Base-by-base conservation (phyloP, 2,329 filamentous ascomycete species). In the Tolypocladium nubicola region DNA sequence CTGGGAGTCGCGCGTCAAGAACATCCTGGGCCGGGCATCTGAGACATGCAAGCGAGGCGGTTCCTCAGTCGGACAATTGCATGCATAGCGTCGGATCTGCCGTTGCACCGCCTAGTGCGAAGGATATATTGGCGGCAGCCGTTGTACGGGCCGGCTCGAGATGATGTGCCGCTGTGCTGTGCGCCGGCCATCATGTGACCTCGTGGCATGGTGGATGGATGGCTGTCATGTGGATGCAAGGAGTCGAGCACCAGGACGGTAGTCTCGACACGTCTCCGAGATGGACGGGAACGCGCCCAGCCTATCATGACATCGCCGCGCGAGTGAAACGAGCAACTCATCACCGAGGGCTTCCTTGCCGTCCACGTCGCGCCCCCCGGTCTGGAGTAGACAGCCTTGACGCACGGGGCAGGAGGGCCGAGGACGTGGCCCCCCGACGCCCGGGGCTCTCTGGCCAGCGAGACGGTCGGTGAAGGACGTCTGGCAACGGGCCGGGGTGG, bases 51-150 rank as follows among this genome's bases (percentile, higher is more conserved):
- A 41, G 39, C 23, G 30, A 35, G 40, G 19, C 38, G 47, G 40
- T n/a, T 39, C 50, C 33, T 49, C 40, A 45, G 45, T 49, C 56
- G 56, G 56, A 53, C 50, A 53, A 49, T 57, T 57, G 40, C 50
- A 13, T 45, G 49, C 50, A 54, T 47, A 16, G 19, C 37, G n/a
- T 40, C 47, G 45, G 45, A 56, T 56, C 52, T 53, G 49, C 30
- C 49, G 50, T 57, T 21, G 56, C 56, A 57, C 56, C 41, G 56
- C 50, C 50, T 30, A 21, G 30, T 4, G 33, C 30, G 3, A 30
- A 30, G 30, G 19, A 37, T 21, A 21, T 5, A 37, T 33, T n/a
- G 47, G 30, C 19, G 21, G 30, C 30, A 10, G 47, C 47, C 30
- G 21, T 47, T 26, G 6, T 14, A 30, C 26, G 26, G 14, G 14